Base-by-base conservation (phyloP, 1,139 yeast species). In the Yamadazyma atlantica region DNA sequence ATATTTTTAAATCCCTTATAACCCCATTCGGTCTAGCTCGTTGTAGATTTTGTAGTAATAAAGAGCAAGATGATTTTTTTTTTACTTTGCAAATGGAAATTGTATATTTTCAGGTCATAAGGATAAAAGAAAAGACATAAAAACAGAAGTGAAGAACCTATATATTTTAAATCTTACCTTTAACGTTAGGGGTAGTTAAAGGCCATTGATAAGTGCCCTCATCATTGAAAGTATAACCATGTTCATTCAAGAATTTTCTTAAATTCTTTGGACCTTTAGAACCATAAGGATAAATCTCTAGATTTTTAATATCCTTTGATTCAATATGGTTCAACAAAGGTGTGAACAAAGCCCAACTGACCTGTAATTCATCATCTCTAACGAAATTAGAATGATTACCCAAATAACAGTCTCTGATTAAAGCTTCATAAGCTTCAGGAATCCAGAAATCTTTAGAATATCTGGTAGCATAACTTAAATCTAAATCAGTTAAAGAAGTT, bases 351-450 rank as follows among this genome's bases (percentile, higher is more conserved):
- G 77, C 75, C 99, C 99, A 92, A 43, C 95, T 83, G 43, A 84
- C 81, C 43, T 90, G 97, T 59, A 94, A 78, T 69, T 92, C 99
- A 61, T 92, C 99, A 60, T 90, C 97, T 69, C 98, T 85, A 27
- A 92, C 98, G 61, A 94, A 92, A 69, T 90, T 90, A 43, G 97
- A 85, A 67, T 92, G 98, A 65, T 90, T 95, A 42, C 95, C 98
- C 52, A 80, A 75, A 58, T 84, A 69, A 46, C 92, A 86, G 63
- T 94, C 98, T 62, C 95, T 80, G 53, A 92, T 87, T 54, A 92
- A 80, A 2, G 96, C 85, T 69, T 94, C 98, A 64, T 92, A 92
- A 34, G 97, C 98, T 71, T 90, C 97, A 36, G 98, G 97, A 55
- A 92, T 90, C 85, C 90, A 85, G 66, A 88, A 85, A 57, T 88